Conservation (phyloP, 2,329 filamentous ascomycete genomes). For the Leptographium procerum region DNA sequence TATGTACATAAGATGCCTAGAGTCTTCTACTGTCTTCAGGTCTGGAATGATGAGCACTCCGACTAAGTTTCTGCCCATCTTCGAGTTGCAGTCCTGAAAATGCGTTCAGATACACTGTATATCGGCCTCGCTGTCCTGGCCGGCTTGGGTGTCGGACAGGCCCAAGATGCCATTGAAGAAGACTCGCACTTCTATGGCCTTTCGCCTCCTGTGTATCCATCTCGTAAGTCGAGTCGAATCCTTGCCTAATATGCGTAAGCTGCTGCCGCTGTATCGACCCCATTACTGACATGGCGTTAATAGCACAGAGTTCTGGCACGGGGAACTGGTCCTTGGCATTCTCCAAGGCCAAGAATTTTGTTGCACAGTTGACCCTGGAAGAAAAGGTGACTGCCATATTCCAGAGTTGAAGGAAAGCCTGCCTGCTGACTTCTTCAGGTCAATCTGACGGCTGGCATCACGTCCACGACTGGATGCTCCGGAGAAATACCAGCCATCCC, state of each 20-base stretch:
- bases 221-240: slow-evolving; percentile 22
- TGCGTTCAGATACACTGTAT: neutral
- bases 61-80: neutral
- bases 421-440: neutral
- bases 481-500: slow-evolving; percentile 6
- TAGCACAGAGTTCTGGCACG: slow-evolving; percentile 42
- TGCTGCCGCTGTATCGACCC: neutral
- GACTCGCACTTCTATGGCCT: slow-evolving; percentile 37
- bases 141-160: slow-evolving; percentile 12
- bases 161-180: slow-evolving; percentile 19
- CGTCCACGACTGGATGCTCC: slow-evolving; percentile 4
- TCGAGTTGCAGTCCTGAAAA: neutral
- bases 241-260: too few species aligned
- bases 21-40: neutral
- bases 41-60: neutral
- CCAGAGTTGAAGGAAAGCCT: slow-evolving; percentile 13
- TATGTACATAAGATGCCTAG: neutral
- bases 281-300: neutral
- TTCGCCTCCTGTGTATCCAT: slow-evolving; percentile 37
- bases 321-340: slow-evolving; percentile 60
- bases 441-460: slow-evolving; percentile 8
- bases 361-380: slow-evolving; percentile 58
- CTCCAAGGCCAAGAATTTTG: slow-evolving; percentile 54
- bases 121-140: slow-evolving; percentile 21
- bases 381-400: slow-evolving; percentile 43